These are phyloP conservation scores for Sutorius eximius DNA, from an alignment of 1,284 basidiomycete species.

Conservation along the genomic window DNA sequence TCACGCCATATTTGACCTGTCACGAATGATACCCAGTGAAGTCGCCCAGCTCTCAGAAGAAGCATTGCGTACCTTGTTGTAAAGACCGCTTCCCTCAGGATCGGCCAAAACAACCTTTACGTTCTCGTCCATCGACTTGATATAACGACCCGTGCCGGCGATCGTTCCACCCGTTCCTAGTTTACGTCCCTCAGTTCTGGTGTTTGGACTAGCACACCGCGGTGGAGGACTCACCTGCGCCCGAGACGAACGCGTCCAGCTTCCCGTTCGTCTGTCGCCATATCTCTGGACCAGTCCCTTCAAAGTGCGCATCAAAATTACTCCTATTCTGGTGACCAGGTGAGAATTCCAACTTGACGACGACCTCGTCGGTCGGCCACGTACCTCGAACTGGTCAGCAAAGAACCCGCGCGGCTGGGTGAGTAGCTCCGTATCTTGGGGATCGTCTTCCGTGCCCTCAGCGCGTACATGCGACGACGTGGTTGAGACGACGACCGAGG, in stretches of 20 bases:
- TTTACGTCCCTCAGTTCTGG: not conserved
- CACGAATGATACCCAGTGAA: not conserved
- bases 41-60: not conserved
- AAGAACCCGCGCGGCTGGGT: constrained; percentile 75
- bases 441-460: constrained; percentile 34
- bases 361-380: constrained; percentile 2
- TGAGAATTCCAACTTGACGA: not conserved
- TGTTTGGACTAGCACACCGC: not conserved
- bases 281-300: constrained; percentile 93
- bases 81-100: constrained; percentile 93
- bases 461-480: constrained; percentile 48
- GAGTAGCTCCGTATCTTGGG: constrained; percentile 42
- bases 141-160: constrained; percentile 78
- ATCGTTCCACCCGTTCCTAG: constrained; percentile 93
- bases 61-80: constrained; percentile 71
- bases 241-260: constrained; percentile 89
- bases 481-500: constrained; percentile 58
- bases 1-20: constrained; percentile 87
- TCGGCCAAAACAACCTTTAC: constrained; percentile 83
- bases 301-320: constrained; percentile 88
- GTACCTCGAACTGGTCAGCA: constrained; percentile 91
- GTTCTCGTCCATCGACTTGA: constrained; percentile 69
- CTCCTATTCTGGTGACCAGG: constrained; percentile 67
- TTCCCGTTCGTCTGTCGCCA: constrained; percentile 88
- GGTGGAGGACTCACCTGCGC: constrained; percentile 61